Conservation (phyloP, 108 stramenopile genomes). For the Nitzschia inconspicua region DNA sequence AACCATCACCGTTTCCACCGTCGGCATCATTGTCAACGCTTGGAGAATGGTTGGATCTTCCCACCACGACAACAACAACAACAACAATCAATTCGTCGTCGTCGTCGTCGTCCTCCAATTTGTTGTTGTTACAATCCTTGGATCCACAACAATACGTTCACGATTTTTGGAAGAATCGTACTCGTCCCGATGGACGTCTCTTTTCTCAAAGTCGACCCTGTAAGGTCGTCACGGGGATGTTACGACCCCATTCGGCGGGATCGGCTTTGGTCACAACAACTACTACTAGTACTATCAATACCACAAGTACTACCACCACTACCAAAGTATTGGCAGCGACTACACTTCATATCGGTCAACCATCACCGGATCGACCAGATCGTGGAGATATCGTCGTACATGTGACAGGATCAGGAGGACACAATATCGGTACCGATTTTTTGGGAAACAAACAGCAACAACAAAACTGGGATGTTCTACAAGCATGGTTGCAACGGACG, state of each 20-base stretch:
- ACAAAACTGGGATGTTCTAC: conserved; percentile 8
- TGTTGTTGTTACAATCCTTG: conserved; percentile 5
- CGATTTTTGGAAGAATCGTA: conserved; percentile 47
- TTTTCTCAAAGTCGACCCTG: conserved; percentile 50
- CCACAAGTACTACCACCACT: not conserved
- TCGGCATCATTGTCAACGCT: not conserved
- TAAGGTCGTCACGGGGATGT: conserved; percentile 37
- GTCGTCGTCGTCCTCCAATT: not conserved
- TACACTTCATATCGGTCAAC: conserved; percentile 68
- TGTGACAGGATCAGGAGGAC: conserved; percentile 20
- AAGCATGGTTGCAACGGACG: conserved; percentile 38
- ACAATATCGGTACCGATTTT: conserved; percentile 8
- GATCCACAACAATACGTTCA: conserved; percentile 46
- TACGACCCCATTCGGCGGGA: conserved; percentile 61
- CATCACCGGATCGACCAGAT: conserved; percentile 38
- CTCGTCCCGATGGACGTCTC: conserved; percentile 69
- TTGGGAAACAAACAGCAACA: not conserved
- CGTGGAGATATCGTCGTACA: conserved; percentile 51
- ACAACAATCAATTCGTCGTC: not conserved
- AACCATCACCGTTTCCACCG: not conserved
- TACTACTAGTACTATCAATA: not conserved
- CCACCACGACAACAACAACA: not conserved
- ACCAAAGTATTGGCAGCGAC: conserved; percentile 66
- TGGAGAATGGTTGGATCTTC: conserved; percentile 17
- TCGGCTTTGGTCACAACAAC: conserved; percentile 45